phyloP scores from a whole-genome alignment of 2,329 filamentous ascomycete species.

The Truncatella angustata region DNA sequence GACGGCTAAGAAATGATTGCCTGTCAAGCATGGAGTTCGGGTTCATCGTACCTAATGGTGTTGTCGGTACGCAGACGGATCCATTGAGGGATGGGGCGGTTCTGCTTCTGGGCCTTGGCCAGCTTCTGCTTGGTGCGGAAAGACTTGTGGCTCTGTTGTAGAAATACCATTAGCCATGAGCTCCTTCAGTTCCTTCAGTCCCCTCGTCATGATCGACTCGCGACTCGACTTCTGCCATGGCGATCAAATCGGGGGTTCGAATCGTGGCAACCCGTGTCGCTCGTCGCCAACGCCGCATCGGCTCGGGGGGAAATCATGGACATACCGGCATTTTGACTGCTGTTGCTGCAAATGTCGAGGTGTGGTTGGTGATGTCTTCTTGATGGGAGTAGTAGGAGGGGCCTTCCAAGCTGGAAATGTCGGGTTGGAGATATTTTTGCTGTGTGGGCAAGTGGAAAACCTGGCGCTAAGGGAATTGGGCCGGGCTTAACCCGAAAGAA shows the following conservation, averaged over 20 bases:
- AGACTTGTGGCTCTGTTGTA: conserved; percentile 89
- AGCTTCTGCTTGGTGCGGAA: conserved; percentile 99
- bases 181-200: neutral
- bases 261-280: neutral
- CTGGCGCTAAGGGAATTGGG: conserved; percentile 2
- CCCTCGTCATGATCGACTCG: neutral
- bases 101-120: conserved; percentile 99
- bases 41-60: conserved; percentile 87
- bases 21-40: neutral
- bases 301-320: conserved; percentile 9
- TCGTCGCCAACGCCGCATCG: neutral
- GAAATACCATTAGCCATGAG: conserved; percentile 10
- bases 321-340: conserved; percentile 42
- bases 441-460: conserved; percentile 4
- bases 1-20: no score
- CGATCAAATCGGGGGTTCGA: neutral
- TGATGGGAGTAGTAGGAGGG: neutral
- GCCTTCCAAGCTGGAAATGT: no score
- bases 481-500: conserved; percentile 5
- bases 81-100: conserved; percentile 99
- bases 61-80: conserved; percentile 97
- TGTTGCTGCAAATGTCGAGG: conserved; percentile 35
- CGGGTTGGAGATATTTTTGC: conserved; percentile 1
- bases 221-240: neutral
- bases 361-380: conserved; percentile 24